Evolutionary conservation across 306 rosid species (phyloP).

Genomic region (Trifolium subterraneum): DNA sequence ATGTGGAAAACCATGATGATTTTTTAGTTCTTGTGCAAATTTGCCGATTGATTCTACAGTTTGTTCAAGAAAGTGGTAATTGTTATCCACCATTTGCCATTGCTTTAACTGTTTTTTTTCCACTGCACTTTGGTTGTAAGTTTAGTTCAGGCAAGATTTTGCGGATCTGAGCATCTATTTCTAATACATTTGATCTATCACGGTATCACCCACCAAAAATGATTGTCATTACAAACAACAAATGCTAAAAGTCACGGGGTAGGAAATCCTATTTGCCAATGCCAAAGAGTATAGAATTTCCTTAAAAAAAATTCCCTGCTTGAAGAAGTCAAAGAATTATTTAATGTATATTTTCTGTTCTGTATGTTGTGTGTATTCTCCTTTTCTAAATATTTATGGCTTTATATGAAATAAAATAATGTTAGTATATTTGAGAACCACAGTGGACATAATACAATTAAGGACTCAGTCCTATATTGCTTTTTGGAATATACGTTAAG

Average conservation of each 20-base stretch:
- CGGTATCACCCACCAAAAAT: background rate
- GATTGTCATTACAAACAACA: slow-evolving; percentile 14
- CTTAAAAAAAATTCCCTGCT: background rate
- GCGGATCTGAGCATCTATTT: background rate
- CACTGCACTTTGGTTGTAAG: slow-evolving; percentile 14
- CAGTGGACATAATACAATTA: background rate
- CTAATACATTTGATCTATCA: slow-evolving; percentile 1
- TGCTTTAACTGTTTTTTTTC: slow-evolving; percentile 21
- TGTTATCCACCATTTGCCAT: slow-evolving; percentile 35
- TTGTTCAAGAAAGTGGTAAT: slow-evolving; percentile 72
- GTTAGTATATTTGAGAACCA: slow-evolving; percentile 4
- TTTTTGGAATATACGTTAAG: background rate
- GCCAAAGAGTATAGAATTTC: background rate
- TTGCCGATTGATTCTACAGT: slow-evolving; percentile 71
- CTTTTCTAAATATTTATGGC: background rate
- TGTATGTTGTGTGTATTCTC: background rate
- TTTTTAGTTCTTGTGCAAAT: slow-evolving; percentile 74
- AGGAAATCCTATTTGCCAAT: background rate
- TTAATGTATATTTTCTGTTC: too few relatives aligned
- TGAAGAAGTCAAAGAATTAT: too few relatives aligned
- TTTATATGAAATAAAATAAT: background rate
- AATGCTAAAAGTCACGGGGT: background rate
- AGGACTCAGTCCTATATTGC: background rate
- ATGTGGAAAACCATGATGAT: slow-evolving; percentile 65
- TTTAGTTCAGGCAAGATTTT: slow-evolving; percentile 9